These are phyloP conservation scores for Strobilomyces dryophilus DNA, from an alignment of 768 basidiomycete species.

Conservation along the genomic window DNA sequence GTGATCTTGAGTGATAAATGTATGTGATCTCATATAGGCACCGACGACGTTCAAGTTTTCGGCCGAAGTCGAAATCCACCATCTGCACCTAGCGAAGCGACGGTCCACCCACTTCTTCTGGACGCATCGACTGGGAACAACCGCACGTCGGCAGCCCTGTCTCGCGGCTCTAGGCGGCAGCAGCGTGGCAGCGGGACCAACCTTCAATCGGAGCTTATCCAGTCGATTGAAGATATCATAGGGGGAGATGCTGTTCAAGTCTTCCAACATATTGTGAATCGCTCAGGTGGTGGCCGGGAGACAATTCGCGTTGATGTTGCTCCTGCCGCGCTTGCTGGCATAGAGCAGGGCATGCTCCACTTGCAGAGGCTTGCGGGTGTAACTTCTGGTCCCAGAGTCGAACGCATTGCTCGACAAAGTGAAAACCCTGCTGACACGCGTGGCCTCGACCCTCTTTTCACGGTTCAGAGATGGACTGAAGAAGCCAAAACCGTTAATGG, in stretches of 20 bases:
- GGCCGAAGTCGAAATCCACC: slow-evolving; percentile 54
- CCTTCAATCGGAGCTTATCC: slow-evolving; percentile 56
- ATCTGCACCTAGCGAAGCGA: slow-evolving; percentile 58
- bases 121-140: slow-evolving; percentile 49
- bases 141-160: slow-evolving; percentile 42
- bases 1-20: background rate
- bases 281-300: slow-evolving; percentile 53
- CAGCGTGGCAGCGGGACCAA: slow-evolving; percentile 50
- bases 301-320: slow-evolving; percentile 78
- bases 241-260: slow-evolving; percentile 79
- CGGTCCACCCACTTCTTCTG: slow-evolving; percentile 77
- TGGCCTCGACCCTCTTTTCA: slow-evolving; percentile 75
- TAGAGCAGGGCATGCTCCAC: slow-evolving; percentile 53
- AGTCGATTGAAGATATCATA: slow-evolving; percentile 78
- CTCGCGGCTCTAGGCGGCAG: slow-evolving; percentile 49
- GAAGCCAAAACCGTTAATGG: slow-evolving; percentile 81
- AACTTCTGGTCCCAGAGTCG: slow-evolving; percentile 57
- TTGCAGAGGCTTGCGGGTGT: slow-evolving; percentile 43
- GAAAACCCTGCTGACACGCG: slow-evolving; percentile 41
- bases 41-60: slow-evolving; percentile 59
- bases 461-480: slow-evolving; percentile 84
- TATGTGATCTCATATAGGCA: slow-evolving; percentile 27
- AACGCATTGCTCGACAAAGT: slow-evolving; percentile 43
- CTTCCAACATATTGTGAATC: slow-evolving; percentile 76
- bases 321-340: slow-evolving; percentile 54